Conservation (phyloP, 2,329 filamentous ascomycete genomes). For the Cordyceps cicadae region DNA sequence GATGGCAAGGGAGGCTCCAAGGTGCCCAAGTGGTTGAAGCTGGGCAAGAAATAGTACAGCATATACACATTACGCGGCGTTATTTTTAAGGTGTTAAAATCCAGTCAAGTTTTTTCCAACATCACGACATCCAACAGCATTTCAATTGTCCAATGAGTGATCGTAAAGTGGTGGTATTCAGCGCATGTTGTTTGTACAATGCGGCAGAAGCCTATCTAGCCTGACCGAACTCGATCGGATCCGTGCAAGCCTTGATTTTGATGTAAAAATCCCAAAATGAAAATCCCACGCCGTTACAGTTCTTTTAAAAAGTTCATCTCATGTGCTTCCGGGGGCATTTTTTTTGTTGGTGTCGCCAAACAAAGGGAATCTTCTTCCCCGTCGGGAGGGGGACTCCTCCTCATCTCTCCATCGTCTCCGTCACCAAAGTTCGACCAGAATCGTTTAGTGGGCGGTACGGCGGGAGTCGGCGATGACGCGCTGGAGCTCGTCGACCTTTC, state of each 20-base stretch:
- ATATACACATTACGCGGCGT: constrained; percentile 3
- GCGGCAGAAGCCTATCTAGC: constrained; percentile 4
- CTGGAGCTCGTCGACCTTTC: constrained; percentile 98
- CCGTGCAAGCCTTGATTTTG: constrained; percentile 5
- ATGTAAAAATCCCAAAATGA: constrained; percentile 6
- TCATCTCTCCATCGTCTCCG: neutral
- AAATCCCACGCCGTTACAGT: constrained; percentile 10
- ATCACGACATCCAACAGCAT: neutral
- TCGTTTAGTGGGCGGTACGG: constrained; percentile 50
- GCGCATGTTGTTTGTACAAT: constrained; percentile 8
- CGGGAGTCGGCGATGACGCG: constrained; percentile 96
- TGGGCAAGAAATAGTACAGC: constrained; percentile 57
- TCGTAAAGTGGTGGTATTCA: constrained; percentile 12
- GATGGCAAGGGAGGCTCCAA: constrained; percentile 32
- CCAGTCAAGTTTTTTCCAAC: neutral
- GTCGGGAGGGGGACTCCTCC: neutral
- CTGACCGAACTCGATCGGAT: constrained; percentile 8
- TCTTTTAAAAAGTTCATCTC: constrained; percentile 7
- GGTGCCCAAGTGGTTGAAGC: constrained; percentile 64
- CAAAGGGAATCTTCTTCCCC: neutral
- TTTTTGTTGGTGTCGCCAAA: neutral
- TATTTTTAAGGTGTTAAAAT: neutral
- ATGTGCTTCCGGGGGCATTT: constrained; percentile 1
- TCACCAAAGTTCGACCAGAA: neutral
- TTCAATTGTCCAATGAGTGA: neutral